Evolutionary conservation across 225 moss, liverwort and hornwort species (phyloP), one percentile per base, ranked within the genome.

Genomic region (Pseudoscleropodium purum): DNA sequence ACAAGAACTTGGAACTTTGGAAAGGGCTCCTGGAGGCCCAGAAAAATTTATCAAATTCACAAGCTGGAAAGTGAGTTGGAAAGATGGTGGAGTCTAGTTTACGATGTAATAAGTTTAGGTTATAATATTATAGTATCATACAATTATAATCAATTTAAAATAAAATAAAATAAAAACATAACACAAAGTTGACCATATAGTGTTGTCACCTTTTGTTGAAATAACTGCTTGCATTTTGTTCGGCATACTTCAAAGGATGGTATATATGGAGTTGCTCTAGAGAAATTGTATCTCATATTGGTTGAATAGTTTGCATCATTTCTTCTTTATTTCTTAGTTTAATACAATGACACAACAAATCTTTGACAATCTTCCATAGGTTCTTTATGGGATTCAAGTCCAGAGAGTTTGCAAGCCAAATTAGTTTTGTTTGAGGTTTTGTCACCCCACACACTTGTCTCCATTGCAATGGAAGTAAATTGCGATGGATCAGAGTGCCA

Each of bases 401-500:
- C 2, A 0, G 7, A 33, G 20, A 45, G 29, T 73, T 43, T 49
- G 31, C 1, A 0, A 6, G 12, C 19, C 0, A 33, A 0, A 49
- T 19, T 49, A 19, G n/a, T n/a, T n/a, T n/a, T n/a, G n/a, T n/a
- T n/a, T n/a, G n/a, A n/a, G n/a, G 30, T 29, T 24, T 45, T 43
- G 16, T 33, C 1, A 31, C 18, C 11, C 49, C 7, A 75, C 3
- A 33, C 33, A 8, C 33, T 75, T 75, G 13, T 20, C 7, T 51
- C 20, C 2, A 33, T 20, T 75, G 51, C 18, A 75, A 20, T 51
- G 20, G 20, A 75, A 51, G 7, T 19, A 12, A 13, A 20, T 3
- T 75, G 4, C 0, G 0, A 5, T 20, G 2, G 31, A 18, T 2
- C 19, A 1, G 7, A 51, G 13, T 0, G 0, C 3, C 13, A 51